These are phyloP conservation scores for Furcasterigmium furcatum DNA, from an alignment of 2,329 filamentous ascomycete genomes.

Conservation along the genomic window DNA sequence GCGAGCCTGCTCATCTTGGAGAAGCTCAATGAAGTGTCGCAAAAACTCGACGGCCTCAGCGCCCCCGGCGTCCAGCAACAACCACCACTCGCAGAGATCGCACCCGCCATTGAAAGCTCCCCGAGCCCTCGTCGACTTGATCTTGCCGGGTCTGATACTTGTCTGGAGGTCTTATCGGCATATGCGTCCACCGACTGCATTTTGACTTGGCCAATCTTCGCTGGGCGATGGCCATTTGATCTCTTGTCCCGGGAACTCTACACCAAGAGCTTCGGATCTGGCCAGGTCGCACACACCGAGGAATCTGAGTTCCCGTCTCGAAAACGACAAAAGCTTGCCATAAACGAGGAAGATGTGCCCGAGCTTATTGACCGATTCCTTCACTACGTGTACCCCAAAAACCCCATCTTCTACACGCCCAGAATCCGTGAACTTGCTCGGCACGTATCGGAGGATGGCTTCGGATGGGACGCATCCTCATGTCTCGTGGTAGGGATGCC, in stretches of 20 bases:
- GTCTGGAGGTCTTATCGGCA: background rate
- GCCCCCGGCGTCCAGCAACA: background rate
- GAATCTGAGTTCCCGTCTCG: background rate
- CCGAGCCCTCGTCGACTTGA: background rate
- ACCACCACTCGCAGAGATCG: background rate
- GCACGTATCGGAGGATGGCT: slow-evolving; percentile 15
- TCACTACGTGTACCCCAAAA: slow-evolving; percentile 19
- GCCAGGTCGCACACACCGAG: background rate
- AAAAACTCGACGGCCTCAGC: background rate
- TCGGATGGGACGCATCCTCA: slow-evolving; percentile 9
- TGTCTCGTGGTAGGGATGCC: slow-evolving; percentile 4
- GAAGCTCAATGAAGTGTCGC: slow-evolving; percentile 29
- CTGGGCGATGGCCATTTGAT: background rate
- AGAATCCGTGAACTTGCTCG: slow-evolving; percentile 15
- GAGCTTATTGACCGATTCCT: slow-evolving; percentile 18
- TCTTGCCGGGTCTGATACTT: background rate
- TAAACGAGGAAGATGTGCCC: slow-evolving; percentile 16
- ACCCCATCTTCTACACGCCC: slow-evolving; percentile 18
- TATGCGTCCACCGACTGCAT: background rate
- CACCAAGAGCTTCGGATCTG: background rate
- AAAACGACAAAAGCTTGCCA: background rate
- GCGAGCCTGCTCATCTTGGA: slow-evolving; percentile 46
- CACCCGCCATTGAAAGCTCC: background rate
- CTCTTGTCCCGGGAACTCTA: background rate
- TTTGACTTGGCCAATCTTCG: background rate